These are phyloP conservation scores for Plantago major DNA, from an alignment of 257 asterid species.

Conservation along the genomic window DNA sequence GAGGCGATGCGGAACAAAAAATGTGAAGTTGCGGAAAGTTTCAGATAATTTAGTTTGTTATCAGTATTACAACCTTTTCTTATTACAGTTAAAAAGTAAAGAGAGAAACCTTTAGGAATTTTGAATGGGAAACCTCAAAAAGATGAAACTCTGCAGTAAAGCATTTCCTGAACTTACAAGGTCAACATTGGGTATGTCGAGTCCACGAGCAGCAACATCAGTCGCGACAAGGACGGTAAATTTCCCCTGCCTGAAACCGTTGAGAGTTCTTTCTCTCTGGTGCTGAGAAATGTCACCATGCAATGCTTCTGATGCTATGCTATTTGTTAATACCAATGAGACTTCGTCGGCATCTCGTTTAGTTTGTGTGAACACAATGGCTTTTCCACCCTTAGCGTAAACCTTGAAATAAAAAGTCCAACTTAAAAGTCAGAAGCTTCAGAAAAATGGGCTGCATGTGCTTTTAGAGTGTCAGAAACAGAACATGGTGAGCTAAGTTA, in stretches of 20 bases:
- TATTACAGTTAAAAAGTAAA: too few relatives aligned
- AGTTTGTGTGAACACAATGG: conserved; percentile 88
- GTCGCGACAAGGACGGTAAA: conserved; percentile 94
- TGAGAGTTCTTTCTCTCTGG: conserved; percentile 91
- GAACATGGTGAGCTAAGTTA: background rate
- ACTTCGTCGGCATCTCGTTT: conserved; percentile 98
- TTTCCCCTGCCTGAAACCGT: conserved; percentile 89
- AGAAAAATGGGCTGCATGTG: background rate
- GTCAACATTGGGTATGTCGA: conserved; percentile 91
- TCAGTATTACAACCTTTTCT: too few relatives aligned
- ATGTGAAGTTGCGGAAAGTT: too few relatives aligned
- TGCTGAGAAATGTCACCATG: conserved; percentile 98
- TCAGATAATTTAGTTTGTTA: too few relatives aligned
- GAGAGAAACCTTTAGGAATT: too few relatives aligned
- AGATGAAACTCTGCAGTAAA: background rate
- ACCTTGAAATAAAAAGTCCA: conserved; percentile 37
- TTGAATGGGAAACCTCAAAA: background rate
- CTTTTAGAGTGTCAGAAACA: background rate
- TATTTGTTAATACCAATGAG: conserved; percentile 60
- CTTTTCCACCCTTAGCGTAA: conserved; percentile 88
- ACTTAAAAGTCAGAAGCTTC: conserved; percentile 14
- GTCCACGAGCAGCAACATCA: conserved; percentile 95
- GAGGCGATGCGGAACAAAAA: too few relatives aligned
- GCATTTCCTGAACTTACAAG: conserved; percentile 50
- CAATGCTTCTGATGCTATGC: conserved; percentile 90